Base-by-base conservation (phyloP, 129 eudicot species). In the Helichrysum umbraculigerum region DNA sequence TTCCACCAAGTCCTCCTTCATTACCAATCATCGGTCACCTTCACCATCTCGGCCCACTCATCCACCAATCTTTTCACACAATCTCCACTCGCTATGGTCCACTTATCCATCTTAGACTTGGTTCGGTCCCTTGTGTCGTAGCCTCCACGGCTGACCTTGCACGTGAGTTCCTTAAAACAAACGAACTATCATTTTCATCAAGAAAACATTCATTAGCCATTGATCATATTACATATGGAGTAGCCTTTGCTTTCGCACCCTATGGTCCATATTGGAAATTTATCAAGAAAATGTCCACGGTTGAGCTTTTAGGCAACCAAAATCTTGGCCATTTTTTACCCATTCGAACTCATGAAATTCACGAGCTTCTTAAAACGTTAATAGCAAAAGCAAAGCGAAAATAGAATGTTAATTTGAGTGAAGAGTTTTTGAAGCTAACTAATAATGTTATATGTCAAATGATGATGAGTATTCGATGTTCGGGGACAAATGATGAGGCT, bases 21-120 rank as follows among this genome's bases (percentile, higher is more conserved):
- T 68, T 88, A 62, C 93, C 90, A 11, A 41, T 88, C 54, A 78
- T 88, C 66, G 93, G 93, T 51, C 86, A 88, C 78, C 82, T 88
- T 39, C 88, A 83, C 78, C 88, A 81, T 73, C 81, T 88, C 29
- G 86, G 81, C 66, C 93, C 93, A 37, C 73, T 72, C 10, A 83
- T 81, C 82, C 92, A 88, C 73, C 89, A 83, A 0, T 78, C 87
- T 25, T 77, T 88, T 68, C 80, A 81, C 82, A 42, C 70, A 21
- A 75, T 85, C 34, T 77, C 90, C 62, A 5, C 76, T 39, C 77
- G 73, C 41, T 79, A 80, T 75, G 88, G 93, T 59, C 90, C 93
- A 0, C 42, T 88, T 12, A 54, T 88, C 28, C 85, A 73, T 77
- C 81, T 88, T 39, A 54, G 73, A 41, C 85, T 88, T 2, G 93